Evolutionary conservation across 352 stramenopile species (phyloP), one percentile per base, ranked within the genome.

Genomic region (Sclerospora graminicola): DNA sequence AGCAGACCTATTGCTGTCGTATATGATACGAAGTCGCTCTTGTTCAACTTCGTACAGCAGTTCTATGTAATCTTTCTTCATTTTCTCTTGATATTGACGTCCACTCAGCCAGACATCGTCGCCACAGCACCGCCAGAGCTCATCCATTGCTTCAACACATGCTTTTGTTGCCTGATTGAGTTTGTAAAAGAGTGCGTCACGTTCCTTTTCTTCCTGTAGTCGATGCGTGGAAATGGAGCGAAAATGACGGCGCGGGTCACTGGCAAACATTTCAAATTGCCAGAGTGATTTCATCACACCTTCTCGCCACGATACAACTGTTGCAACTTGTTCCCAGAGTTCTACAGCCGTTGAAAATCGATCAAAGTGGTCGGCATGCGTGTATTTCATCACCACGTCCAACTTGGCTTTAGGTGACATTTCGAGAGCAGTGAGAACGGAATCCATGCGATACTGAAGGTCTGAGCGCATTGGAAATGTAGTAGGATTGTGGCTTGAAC

Each of bases 351-450:
- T 56, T 19, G 68, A 47, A 28, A 88, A 83, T 15, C 58, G 58
- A n/a, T 82, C 59, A 55, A 74, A 84, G 37, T 72, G 41, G 21
- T 76, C 65, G 0, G 42, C 54, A 8, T 82, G 63, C 0, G 75
- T 87, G 37, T 87, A 87, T 54, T 84, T 87, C 7, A 87, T 61
- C n/a, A 87, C 71, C n/a, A 84, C 48, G 11, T 74, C 61, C 4
- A 84, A 50, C 19, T 88, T 88, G 1, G 50, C 31, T 37, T 81
- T 77, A 3, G 75, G 58, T 4, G 62, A 63, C 42, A 87, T 51
- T 21, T 57, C 51, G 7, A 88, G 51, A 1, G 47, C 50, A 5
- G 53, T 63, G 8, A 88, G 41, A 11, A 82, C 69, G 0, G 40
- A 47, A 41, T 83, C 73, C 67, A 88, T 81, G 0, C 75, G 66